Evolutionary conservation across 768 basidiomycete genomes (phyloP), one percentile per base, ranked within the genome.

Genomic region (Phanerodontia chrysosporium): DNA sequence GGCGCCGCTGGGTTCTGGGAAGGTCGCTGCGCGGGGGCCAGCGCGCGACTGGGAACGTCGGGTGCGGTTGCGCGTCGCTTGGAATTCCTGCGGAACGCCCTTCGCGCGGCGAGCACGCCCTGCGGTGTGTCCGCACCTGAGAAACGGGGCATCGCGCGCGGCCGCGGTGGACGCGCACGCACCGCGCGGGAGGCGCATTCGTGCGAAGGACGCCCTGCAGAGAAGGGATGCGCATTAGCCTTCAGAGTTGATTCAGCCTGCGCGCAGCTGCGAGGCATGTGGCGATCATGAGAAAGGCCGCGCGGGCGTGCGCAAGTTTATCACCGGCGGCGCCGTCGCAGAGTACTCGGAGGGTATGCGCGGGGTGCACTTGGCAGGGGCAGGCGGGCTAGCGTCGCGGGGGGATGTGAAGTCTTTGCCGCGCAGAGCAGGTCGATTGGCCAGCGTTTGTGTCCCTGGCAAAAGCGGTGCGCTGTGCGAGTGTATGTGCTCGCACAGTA

Each of bases 401-500:
- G 25, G 55, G 39, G 39, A 24, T 55, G 58, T 45, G 58, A 60
- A 55, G 3, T 10, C 9, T 21, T 10, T 18, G 16, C 58, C 30
- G 46, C 30, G 36, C 27, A 22, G 52, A 53, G 58, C 16, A 60
- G 48, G 45, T 28, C 39, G 55, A 60, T 39, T 55, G 51, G 30
- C 42, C 58, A 30, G 25, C 1, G 36, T 39, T 9, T 53, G 44
- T 45, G 58, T 53, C 14, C 45, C 18, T 56, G 18, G 25, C 39
- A 44, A 21, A n/a, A 39, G 39, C 21, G 24, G 27, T 13, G 48
- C 4, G 10, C 21, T 51, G 16, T 14, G 28, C 45, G 46, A 22
- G 29, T 10, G 32, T 49, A 29, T 39, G 49, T 49, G 42, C 24
- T 29, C 28, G 18, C 7, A 32, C 7, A n/a, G 6, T 51, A n/a